phyloP scores from a whole-genome alignment of 352 stramenopile genomes.

The Phytophthora cactorum region DNA sequence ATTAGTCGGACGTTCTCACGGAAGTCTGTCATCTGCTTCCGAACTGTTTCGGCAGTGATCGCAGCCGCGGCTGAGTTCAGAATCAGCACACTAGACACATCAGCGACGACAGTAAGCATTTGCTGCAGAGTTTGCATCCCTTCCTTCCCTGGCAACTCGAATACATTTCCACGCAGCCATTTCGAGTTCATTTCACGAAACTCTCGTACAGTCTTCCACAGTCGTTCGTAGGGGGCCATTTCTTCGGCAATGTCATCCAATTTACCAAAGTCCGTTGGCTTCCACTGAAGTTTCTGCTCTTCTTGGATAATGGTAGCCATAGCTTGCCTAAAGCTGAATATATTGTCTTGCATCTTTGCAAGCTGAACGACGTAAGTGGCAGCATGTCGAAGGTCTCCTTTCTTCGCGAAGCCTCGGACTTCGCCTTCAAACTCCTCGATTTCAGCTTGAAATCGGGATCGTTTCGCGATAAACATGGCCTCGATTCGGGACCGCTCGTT shows the following conservation, averaged over 20 bases:
- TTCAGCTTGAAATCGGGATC: slow-evolving; percentile 73
- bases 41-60: slow-evolving; percentile 73
- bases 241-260: slow-evolving; percentile 79
- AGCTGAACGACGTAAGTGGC: slow-evolving; percentile 82
- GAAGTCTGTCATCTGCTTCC: slow-evolving; percentile 85
- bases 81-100: slow-evolving; percentile 64
- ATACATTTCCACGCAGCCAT: slow-evolving; percentile 72
- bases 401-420: slow-evolving; percentile 75
- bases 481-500: slow-evolving; percentile 74
- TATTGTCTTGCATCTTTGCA: slow-evolving; percentile 72
- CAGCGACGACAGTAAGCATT: slow-evolving; percentile 62
- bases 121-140: slow-evolving; percentile 51
- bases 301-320: slow-evolving; percentile 66
- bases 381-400: slow-evolving; percentile 74
- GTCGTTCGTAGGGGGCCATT: slow-evolving; percentile 77
- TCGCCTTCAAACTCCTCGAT: slow-evolving; percentile 80
- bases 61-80: slow-evolving; percentile 60
- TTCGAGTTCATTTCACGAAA: slow-evolving; percentile 75
- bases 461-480: slow-evolving; percentile 69
- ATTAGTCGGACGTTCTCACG: slow-evolving; percentile 70
- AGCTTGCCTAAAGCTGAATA: slow-evolving; percentile 58
- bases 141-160: slow-evolving; percentile 67
- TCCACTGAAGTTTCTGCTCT: slow-evolving; percentile 74
- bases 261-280: slow-evolving; percentile 71
- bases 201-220: slow-evolving; percentile 75